Conservation (phyloP, 2,329 filamentous ascomycete genomes). For the Verticillium isaacii region DNA sequence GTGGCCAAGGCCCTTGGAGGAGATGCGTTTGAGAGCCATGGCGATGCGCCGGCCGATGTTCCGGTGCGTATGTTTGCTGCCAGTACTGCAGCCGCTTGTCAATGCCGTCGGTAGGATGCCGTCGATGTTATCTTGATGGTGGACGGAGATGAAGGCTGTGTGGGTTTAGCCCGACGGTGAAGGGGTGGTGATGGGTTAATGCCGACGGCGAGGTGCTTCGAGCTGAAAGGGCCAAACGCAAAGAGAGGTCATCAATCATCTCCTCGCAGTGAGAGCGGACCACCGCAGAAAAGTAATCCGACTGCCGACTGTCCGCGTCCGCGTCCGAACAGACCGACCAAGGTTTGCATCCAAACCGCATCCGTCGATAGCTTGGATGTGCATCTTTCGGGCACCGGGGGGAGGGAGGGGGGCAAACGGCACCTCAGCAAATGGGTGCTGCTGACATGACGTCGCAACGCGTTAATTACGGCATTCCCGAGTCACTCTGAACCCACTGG, state of each 20-base stretch:
- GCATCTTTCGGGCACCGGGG: too few species aligned
- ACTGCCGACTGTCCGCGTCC: not conserved
- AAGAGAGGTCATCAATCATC: not conserved
- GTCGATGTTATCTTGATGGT: not conserved
- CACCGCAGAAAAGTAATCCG: not conserved
- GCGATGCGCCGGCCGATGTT: not conserved
- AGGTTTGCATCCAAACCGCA: not conserved
- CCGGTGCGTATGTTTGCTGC: not conserved
- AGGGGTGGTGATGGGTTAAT: not conserved
- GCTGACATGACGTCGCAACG: too few species aligned
- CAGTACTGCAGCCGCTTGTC: not conserved
- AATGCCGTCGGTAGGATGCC: not conserved
- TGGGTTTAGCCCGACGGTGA: not conserved
- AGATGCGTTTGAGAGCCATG: conserved; percentile 23
- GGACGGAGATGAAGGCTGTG: not conserved
- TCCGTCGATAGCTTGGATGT: not conserved
- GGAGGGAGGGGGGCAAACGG: too few species aligned
- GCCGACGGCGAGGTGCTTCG: not conserved
- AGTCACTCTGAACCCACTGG: too few species aligned
- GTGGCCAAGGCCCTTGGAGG: conserved; percentile 20
- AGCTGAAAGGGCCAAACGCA: too few species aligned
- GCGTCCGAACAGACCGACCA: not conserved
- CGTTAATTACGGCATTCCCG: too few species aligned
- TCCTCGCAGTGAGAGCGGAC: not conserved
- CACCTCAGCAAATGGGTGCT: too few species aligned